Conservation (phyloP, 208 protist species). For the Acanthamoeba castellanii region DNA sequence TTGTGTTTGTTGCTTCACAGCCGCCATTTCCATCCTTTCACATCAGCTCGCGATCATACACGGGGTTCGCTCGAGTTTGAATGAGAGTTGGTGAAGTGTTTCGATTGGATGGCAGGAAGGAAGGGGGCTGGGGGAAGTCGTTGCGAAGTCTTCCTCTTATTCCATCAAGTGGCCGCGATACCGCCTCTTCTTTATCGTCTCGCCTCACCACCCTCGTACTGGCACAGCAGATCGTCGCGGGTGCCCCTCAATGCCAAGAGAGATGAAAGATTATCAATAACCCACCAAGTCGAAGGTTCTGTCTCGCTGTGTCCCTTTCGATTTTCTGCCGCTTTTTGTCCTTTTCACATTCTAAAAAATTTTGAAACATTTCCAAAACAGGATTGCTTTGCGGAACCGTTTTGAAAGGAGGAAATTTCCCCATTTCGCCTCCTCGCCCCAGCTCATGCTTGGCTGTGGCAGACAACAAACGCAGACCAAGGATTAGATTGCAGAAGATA, state of each 20-base stretch:
- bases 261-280: background rate
- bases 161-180: background rate
- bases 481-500: background rate
- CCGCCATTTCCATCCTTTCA: conserved; percentile 40
- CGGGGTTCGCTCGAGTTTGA: background rate
- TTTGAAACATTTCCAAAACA: background rate
- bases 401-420: background rate
- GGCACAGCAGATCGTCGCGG: too few relatives aligned
- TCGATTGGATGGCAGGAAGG: background rate
- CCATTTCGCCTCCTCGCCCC: background rate
- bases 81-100: background rate
- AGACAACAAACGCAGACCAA: background rate
- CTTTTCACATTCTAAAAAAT: background rate
- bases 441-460: conserved; percentile 24
- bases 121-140: background rate
- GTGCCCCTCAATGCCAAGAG: background rate
- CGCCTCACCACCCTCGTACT: too few relatives aligned
- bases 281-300: background rate
- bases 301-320: background rate
- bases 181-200: too few relatives aligned
- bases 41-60: background rate
- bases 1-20: background rate
- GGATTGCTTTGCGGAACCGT: background rate
- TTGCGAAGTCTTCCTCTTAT: background rate
- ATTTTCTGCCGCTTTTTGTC: conserved; percentile 2